Evolutionary conservation across 192 early-diverging fungal species (phyloP).

Genomic region (Backusella parvicylindrica): DNA sequence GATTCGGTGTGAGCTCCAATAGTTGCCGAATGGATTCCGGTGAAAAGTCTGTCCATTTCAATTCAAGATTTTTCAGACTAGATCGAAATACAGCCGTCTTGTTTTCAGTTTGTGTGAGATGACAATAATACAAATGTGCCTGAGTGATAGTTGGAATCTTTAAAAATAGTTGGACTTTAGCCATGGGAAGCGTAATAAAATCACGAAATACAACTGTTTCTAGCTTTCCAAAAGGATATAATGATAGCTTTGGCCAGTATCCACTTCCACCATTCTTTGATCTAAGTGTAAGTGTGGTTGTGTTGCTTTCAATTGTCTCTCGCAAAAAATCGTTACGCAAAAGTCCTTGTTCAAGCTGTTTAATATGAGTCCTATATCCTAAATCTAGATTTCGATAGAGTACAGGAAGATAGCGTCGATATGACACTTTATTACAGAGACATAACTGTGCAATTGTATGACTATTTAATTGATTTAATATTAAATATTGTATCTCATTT

Average conservation of each 20-base stretch:
- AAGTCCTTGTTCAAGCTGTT: constrained; percentile 5
- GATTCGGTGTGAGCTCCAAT: not conserved
- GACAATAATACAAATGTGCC: not conserved
- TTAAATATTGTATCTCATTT: not conserved
- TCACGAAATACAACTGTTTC: not conserved
- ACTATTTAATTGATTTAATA: not conserved
- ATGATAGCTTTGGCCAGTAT: not conserved
- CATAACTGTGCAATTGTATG: not conserved
- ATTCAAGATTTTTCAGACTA: not conserved
- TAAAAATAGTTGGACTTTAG: not conserved
- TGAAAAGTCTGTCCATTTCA: constrained; percentile 14
- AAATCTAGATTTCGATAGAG: constrained; percentile 12
- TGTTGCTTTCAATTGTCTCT: not conserved
- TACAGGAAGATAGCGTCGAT: not conserved
- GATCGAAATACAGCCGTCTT: not conserved
- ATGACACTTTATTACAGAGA: not conserved
- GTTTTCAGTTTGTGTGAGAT: not conserved
- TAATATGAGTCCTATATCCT: constrained; percentile 1
- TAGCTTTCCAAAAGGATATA: not conserved
- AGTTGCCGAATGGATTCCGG: not conserved
- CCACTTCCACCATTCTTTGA: not conserved
- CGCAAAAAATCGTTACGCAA: not conserved
- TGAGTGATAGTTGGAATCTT: not conserved
- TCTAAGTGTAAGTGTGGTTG: not conserved
- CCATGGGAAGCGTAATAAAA: not conserved